Evolutionary conservation across 2,329 filamentous ascomycete species (phyloP), one percentile per base, ranked within the genome.

Genomic region (Pyricularia sp.): DNA sequence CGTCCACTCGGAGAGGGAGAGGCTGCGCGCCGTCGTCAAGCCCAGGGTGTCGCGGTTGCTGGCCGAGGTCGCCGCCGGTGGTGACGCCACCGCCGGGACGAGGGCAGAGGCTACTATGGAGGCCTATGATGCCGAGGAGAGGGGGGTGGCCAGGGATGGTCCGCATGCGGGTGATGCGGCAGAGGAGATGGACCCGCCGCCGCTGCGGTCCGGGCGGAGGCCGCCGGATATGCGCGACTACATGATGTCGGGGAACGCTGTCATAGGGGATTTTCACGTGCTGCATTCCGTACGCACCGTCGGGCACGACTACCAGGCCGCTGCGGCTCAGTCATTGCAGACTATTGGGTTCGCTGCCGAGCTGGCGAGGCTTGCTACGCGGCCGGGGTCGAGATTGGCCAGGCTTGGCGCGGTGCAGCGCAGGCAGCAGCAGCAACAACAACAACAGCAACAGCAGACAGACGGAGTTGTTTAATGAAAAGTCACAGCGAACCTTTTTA

Each of bases 1-100:
- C 3, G 83, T 90, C 12, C 86, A 88, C 73, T 81, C 85, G 64
- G 86, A 90, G 73, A 81, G 84, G 71, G 87, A 89, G 73, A 82
- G 81, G 69, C 77, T 90, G 26, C 81, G 84, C 36, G 81, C 83
- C 66, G 77, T 79, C 17, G 78, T 86, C 7, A 80, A 79, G 66
- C 77, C 78, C 68, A 23, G 58, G 2, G 58, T 61, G 23, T 61
- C 58, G 58, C 58, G 58, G 11, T n/a, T 61, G 58, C 58, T 61
- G 58, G 58, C 58, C 58, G 58, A 61, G 23, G 20, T 25, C 2
- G 79, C 78, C 58, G 33, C 69, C 42, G 70, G 59, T 64, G 71
- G 65, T 65, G 71, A 66, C 30, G 70, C 77, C 23, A 76, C 75
- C 1, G 75, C 76, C n/a, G 65, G 69, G 58, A 61, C 70, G 36